phyloP scores from a whole-genome alignment of 2,329 filamentous ascomycete species.

The Aureobasidium sp. region DNA sequence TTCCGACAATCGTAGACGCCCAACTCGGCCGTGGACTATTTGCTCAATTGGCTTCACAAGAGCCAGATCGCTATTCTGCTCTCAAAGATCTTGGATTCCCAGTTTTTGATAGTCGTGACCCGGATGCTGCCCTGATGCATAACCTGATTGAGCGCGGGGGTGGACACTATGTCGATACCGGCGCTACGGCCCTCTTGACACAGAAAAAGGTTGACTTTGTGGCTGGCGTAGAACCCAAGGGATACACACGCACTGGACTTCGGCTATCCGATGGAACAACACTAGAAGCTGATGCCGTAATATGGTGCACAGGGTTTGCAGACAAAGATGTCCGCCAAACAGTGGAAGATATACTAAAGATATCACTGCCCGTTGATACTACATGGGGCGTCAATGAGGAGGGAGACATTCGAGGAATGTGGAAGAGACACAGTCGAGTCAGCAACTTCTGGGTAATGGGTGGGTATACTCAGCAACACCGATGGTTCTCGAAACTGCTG shows the following conservation, averaged over 20 bases:
- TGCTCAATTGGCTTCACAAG: constrained; percentile 21
- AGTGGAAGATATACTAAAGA: not conserved
- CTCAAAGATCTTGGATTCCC: constrained; percentile 33
- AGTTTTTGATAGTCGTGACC: constrained; percentile 29
- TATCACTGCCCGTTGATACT: not conserved
- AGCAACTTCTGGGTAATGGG: constrained; percentile 1
- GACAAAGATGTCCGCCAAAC: constrained; percentile 1
- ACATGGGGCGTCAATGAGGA: not conserved
- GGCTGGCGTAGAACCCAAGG: not conserved
- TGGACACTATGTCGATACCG: constrained; percentile 38
- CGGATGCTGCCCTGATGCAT: constrained; percentile 18
- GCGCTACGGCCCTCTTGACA: constrained; percentile 31
- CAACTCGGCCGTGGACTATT: not conserved
- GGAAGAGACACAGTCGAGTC: not conserved
- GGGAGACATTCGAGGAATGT: not conserved
- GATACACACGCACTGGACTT: not conserved
- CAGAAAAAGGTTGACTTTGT: constrained; percentile 18
- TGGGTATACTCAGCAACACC: constrained; percentile 4
- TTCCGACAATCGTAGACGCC: not conserved
- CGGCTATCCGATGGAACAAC: not conserved
- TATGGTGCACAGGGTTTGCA: not conserved
- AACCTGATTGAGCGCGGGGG: constrained; percentile 33
- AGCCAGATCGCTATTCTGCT: constrained; percentile 31
- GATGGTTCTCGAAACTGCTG: not conserved
- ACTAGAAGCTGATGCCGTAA: not conserved